Conservation (phyloP, 2,329 filamentous ascomycete species). For the Ceratocystis smalleyi region DNA sequence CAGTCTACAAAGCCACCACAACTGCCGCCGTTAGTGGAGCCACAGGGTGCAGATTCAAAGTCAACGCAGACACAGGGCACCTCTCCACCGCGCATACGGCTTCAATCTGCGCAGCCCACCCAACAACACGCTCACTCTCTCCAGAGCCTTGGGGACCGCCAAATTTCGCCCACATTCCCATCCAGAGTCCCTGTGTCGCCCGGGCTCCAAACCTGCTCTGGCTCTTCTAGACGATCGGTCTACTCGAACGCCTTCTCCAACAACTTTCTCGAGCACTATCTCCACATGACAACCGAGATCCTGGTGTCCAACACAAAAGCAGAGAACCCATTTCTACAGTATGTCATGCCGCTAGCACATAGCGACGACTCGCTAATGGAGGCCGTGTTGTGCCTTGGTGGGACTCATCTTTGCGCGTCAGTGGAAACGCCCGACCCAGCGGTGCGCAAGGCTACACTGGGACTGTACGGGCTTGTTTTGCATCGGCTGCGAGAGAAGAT, state of each 20-base stretch:
- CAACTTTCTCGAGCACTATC: conserved; percentile 16
- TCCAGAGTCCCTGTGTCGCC: conserved; percentile 9
- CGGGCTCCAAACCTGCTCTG: conserved; percentile 1
- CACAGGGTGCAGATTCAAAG: too few species aligned
- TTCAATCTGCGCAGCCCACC: neutral
- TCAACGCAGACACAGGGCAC: too few species aligned
- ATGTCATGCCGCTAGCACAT: conserved; percentile 16
- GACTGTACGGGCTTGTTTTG: conserved; percentile 13
- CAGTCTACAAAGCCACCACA: neutral
- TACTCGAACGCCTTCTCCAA: conserved; percentile 13
- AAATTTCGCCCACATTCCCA: neutral
- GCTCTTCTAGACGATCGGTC: conserved; percentile 7
- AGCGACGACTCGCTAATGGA: conserved; percentile 15
- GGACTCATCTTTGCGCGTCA: conserved; percentile 16
- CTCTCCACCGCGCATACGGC: too few species aligned
- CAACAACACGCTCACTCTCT: neutral
- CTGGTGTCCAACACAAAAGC: conserved; percentile 15
- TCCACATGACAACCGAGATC: conserved; percentile 16
- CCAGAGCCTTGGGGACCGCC: neutral
- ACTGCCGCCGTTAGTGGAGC: neutral
- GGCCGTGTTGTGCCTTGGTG: conserved; percentile 14
- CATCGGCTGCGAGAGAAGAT: conserved; percentile 13
- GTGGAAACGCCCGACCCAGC: conserved; percentile 13
- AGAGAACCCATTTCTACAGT: conserved; percentile 15
- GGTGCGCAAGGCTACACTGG: conserved; percentile 11